Evolutionary conservation across 2,329 filamentous ascomycete species (phyloP), one percentile per base, ranked within the genome.

Genomic region (Fusarium coicis): DNA sequence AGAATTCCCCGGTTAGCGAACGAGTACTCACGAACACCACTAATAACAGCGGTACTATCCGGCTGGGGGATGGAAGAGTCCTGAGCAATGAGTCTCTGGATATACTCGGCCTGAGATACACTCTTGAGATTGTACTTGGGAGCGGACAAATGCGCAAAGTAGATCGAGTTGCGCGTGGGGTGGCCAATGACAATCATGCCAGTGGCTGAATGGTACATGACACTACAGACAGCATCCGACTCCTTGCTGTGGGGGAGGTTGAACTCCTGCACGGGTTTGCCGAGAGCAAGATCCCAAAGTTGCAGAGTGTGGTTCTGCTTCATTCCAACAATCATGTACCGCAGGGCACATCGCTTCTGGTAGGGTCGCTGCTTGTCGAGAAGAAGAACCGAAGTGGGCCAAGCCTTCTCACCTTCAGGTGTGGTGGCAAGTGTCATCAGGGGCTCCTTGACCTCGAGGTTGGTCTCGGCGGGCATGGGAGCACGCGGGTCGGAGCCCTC

Each of bases 301-400:
- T 99, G 97, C 70, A 99, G 90, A 63, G 96, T 97, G 84, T 99
- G 96, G 83, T 99, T 99, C 83, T 99, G 96, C 86, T 98, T 98
- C 90, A 98, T 94, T 78, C 96, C 96, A 71, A 99, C 94, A 80
- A 99, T 92, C 85, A 99, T 92, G 85, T 99, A 99, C 70, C 96
- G 91, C 72, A 98, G 87, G 53, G 97, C 95, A 79, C 93, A 93
- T 68, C 93, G 92, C 84, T 96, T 97, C 84, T 92, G 90, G 83
- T 97, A 98, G 50, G 96, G 95, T 72, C 95, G 93, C 83, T 95
- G 91, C 87, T 98, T 99, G 84, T 99, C 96, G 76, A 99, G 91
- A 83, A 99, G 93, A 81, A 97, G 89, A 66, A 99, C 94, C 30
- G 96, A 98, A 6, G 96, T 98, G 11, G 97, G 96, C 92, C 95